phyloP scores from a whole-genome alignment of 2,329 filamentous ascomycete genomes.

The Botrytis paeoniae region DNA sequence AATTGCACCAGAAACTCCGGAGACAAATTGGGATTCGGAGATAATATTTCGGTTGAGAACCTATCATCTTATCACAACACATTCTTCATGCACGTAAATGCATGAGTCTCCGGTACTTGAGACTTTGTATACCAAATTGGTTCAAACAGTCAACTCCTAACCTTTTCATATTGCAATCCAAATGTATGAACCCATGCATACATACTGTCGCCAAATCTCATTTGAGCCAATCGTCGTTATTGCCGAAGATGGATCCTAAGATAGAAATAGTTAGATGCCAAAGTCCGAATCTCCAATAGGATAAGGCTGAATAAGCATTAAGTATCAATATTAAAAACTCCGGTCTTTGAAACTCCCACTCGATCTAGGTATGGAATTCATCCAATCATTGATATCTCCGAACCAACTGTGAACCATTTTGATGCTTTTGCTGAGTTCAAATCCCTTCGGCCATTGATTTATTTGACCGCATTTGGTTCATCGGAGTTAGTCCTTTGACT shows the following conservation, averaged over 20 bases:
- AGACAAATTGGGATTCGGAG: constrained; percentile 6
- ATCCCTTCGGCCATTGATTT: neutral
- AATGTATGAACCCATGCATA: neutral
- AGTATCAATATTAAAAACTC: neutral
- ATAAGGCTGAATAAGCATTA: neutral
- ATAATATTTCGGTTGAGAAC: neutral
- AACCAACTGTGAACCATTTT: neutral
- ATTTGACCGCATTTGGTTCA: neutral
- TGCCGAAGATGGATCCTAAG: neutral
- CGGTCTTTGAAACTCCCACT: neutral
- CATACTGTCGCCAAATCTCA: no score
- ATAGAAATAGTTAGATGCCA: neutral
- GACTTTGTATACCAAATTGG: neutral
- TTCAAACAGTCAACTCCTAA: neutral
- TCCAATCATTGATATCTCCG: neutral
- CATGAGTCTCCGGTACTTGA: neutral
- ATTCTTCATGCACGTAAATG: neutral
- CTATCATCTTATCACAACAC: neutral
- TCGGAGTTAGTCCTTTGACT: constrained; percentile 1
- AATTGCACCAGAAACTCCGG: neutral
- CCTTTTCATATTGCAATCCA: neutral
- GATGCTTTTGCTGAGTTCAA: neutral
- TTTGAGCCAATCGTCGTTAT: neutral
- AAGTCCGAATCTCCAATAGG: constrained; percentile 2
- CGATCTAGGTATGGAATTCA: neutral